phyloP scores from a whole-genome alignment of 805 yeast species.

The Dipodascus albidus region DNA sequence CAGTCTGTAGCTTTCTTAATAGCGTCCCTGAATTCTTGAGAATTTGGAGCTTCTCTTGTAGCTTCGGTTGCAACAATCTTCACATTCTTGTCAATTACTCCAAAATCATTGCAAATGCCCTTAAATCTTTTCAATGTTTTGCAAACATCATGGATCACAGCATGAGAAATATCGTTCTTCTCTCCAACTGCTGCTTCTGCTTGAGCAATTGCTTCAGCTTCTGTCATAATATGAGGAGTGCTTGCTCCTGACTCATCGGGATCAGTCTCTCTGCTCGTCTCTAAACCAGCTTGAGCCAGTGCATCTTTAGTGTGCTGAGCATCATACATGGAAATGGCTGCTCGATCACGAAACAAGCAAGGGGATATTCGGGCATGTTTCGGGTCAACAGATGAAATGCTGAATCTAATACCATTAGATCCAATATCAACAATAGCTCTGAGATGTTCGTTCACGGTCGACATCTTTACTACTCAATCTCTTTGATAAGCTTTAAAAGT shows the following conservation, averaged over 20 bases:
- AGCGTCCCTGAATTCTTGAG: slow-evolving; percentile 44
- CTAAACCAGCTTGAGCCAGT: slow-evolving; percentile 11
- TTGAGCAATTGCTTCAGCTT: slow-evolving; percentile 5
- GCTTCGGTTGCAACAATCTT: slow-evolving; percentile 68
- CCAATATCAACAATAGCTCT: slow-evolving; percentile 65
- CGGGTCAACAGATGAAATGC: slow-evolving; percentile 57
- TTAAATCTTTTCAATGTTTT: slow-evolving; percentile 57
- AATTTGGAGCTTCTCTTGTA: slow-evolving; percentile 56
- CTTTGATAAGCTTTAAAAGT: neutral
- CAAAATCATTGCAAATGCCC: slow-evolving; percentile 62
- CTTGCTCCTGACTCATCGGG: slow-evolving; percentile 15
- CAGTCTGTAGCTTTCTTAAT: slow-evolving; percentile 52
- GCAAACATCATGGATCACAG: slow-evolving; percentile 46
- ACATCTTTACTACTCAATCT: neutral
- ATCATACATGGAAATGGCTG: slow-evolving; percentile 59
- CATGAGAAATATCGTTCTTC: slow-evolving; percentile 22
- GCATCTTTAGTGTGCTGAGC: slow-evolving; percentile 33
- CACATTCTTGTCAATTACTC: slow-evolving; percentile 46
- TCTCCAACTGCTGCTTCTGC: slow-evolving; percentile 1
- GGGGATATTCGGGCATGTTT: slow-evolving; percentile 70
- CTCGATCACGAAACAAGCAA: slow-evolving; percentile 62
- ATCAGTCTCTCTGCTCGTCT: slow-evolving; percentile 3
- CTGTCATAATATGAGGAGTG: slow-evolving; percentile 9
- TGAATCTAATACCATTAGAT: slow-evolving; percentile 62
- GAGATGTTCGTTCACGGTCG: slow-evolving; percentile 5